Base-by-base conservation (phyloP, 2,329 filamentous ascomycete genomes). In the Fusarium armeniacum region DNA sequence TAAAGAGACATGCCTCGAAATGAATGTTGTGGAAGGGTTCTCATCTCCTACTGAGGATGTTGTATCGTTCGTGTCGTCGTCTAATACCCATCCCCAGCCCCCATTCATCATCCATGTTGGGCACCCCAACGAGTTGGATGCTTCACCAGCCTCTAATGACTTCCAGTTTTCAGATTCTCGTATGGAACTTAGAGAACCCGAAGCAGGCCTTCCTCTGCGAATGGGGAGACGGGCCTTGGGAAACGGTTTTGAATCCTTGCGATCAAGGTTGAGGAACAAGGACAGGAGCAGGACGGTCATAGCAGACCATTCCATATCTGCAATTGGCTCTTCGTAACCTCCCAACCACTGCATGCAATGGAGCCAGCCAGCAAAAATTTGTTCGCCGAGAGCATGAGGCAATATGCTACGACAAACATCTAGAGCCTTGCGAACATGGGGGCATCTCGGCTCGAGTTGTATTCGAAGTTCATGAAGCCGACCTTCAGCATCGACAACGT, bases 51-150 rank as follows among this genome's bases (percentile, higher is more conserved):
- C 67, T 72, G 74, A 38, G 50, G 70, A 68, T n/a, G 69, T 26
- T 5, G 61, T 45, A 26, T 80, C 78, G 16, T 78, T 74, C 3
- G 63, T 78, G 38, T 86, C 84, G 62, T 87, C 83, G 59, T 91
- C 88, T 54, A 89, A 79, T 43, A 91, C 84, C 92, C 92, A 94
- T 40, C 88, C 84, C 92, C 92, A 95, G 3, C 88, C 86, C 55
- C 83, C 81, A 62, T 83, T 88, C 69, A 88, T 85, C 81, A 90
- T 82, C 88, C 88, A 90, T 6, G 81, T 61, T 1, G 88, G 84
- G 63, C 81, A 85, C 2, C 82, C 82, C 6, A 83, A 76, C 3
- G 86, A 83, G 56, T 84, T 86, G 5, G 81, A 79, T 13, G 81
- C 80, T 69, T 87, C 84, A 18, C 81, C 78, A 15, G 73, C 68